Evolutionary conservation across 225 moss, liverwort and hornwort species (phyloP).

Genomic region (Asterella californica): DNA sequence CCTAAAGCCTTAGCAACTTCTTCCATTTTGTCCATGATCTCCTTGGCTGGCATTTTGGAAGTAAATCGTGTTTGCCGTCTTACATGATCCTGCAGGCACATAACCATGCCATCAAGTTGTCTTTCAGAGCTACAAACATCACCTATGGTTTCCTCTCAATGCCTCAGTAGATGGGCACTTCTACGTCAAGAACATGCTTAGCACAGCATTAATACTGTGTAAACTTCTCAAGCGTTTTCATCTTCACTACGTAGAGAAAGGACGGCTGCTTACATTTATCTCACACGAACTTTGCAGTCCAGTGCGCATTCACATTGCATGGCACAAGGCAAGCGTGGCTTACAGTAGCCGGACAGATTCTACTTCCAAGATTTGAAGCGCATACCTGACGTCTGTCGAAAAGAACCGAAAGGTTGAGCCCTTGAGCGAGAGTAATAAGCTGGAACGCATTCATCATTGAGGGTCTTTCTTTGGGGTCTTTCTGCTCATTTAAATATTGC

Average conservation of each 20-base stretch:
- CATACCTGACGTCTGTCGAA: constrained; percentile 91
- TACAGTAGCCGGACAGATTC: not conserved
- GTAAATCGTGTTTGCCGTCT: constrained; percentile 97
- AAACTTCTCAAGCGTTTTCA: not conserved
- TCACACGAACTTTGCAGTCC: not conserved
- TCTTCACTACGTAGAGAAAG: not conserved
- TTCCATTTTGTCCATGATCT: constrained; percentile 65
- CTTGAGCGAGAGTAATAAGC: constrained; percentile 92
- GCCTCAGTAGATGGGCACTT: too few relatives aligned
- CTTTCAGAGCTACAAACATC: not conserved
- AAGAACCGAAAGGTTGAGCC: constrained; percentile 93
- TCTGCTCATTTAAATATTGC: constrained; percentile 66
- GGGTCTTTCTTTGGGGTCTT: constrained; percentile 59
- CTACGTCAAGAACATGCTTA: too few relatives aligned
- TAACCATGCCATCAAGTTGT: not conserved
- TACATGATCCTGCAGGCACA: constrained; percentile 70
- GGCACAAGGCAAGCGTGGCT: not conserved
- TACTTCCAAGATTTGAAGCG: not conserved
- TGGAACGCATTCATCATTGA: constrained; percentile 99
- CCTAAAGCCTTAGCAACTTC: constrained; percentile 63
- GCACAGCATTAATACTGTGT: not conserved
- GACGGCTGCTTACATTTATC: not conserved
- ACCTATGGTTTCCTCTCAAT: not conserved
- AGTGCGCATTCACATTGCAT: not conserved
- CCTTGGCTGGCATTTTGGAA: constrained; percentile 85